Percentiles rank a stretch among this genome's conserved stretches.
These are phyloP conservation scores for Amanita rimosa DNA, from an alignment of 768 basidiomycete species.

Conservation along the genomic window DNA sequence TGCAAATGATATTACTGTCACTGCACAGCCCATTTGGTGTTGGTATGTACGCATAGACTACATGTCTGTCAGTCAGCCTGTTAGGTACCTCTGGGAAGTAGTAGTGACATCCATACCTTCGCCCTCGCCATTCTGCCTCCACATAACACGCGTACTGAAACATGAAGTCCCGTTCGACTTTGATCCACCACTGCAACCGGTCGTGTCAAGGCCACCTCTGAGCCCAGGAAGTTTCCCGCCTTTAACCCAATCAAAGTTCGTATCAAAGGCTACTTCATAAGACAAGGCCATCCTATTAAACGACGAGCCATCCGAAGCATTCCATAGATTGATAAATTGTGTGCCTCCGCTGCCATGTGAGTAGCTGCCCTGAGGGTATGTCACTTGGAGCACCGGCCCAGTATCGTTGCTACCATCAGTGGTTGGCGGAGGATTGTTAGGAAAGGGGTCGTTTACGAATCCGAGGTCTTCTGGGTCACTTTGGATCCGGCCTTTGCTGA, in stretches of 20 bases:
- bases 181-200: constrained; percentile 62
- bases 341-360: constrained; percentile 50
- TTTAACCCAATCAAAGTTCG: constrained; percentile 57
- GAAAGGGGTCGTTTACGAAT: constrained; percentile 63
- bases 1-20: constrained; percentile 46
- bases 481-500: constrained; percentile 50
- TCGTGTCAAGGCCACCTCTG: constrained; percentile 51
- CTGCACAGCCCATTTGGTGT: constrained; percentile 49
- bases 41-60: constrained; percentile 79
- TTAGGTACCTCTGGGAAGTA: too few relatives aligned
- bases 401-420: constrained; percentile 18
- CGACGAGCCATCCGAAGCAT: constrained; percentile 39
- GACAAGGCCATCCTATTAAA: constrained; percentile 62
- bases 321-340: constrained; percentile 63
- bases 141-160: constrained; percentile 70
- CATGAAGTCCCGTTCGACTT: constrained; percentile 54
- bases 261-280: constrained; percentile 67
- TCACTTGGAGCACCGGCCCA: constrained; percentile 45
- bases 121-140: constrained; percentile 50
- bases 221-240: constrained; percentile 72
- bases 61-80: neutral
- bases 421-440: constrained; percentile 27
- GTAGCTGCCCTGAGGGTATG: constrained; percentile 52
- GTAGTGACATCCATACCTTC: constrained; percentile 40
- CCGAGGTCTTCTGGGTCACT: constrained; percentile 42